phyloP scores from a whole-genome alignment of 148 eudicot species.

The Hydrangea macrophylla region DNA sequence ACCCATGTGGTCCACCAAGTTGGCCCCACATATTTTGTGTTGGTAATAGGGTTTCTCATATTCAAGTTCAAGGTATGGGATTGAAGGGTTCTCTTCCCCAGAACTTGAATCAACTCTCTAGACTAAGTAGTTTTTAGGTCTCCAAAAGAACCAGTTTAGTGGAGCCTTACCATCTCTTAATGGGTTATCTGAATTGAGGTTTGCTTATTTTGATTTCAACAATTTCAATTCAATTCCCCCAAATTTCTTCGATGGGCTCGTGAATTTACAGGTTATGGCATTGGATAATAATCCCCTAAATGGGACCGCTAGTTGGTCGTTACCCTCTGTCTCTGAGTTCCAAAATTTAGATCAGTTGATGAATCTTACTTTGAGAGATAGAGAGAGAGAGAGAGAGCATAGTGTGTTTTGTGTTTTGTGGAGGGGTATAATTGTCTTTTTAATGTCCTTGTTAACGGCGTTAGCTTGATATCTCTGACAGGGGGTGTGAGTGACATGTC shows the following conservation, averaged over 20 bases:
- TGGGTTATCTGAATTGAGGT: constrained; percentile 62
- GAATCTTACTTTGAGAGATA: constrained; percentile 54
- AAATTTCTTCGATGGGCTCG: constrained; percentile 85
- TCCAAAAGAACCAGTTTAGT: constrained; percentile 70
- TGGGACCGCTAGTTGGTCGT: constrained; percentile 67
- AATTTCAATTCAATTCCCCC: constrained; percentile 68
- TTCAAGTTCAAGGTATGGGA: constrained; percentile 65
- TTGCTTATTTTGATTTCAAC: constrained; percentile 70
- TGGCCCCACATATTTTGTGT: constrained; percentile 64
- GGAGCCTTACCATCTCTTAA: constrained; percentile 74
- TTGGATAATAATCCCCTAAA: constrained; percentile 75
- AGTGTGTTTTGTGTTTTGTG: too few species aligned
- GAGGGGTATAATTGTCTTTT: too few species aligned
- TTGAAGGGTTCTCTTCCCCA: constrained; percentile 71
- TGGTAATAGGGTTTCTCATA: constrained; percentile 60
- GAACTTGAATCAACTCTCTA: constrained; percentile 59
- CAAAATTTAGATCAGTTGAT: constrained; percentile 59
- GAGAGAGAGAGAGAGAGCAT: too few species aligned
- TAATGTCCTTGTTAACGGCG: too few species aligned
- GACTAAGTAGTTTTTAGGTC: constrained; percentile 66
- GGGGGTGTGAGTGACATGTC: too few species aligned
- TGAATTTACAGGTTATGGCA: constrained; percentile 65
- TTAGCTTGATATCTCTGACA: too few species aligned
- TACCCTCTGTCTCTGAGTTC: constrained; percentile 58
- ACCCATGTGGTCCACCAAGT: constrained; percentile 83